These are phyloP conservation scores for Haplographium delicatum DNA, from an alignment of 495 filamentous ascomycete species.

Conservation along the genomic window DNA sequence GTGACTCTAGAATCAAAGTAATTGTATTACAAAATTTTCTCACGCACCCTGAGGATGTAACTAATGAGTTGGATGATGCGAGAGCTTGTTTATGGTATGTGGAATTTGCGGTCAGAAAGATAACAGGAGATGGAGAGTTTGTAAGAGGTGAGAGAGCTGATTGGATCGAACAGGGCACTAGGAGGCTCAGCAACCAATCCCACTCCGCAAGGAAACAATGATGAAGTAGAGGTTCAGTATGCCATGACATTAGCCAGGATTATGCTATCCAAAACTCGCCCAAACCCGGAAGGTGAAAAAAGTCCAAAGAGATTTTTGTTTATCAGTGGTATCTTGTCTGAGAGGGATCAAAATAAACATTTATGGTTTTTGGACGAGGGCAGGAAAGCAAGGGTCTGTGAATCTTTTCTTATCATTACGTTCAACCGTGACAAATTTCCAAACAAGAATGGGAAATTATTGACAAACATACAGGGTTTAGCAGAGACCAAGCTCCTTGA, in stretches of 20 bases:
- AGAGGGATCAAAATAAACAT: not conserved
- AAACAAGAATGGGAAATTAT: not conserved
- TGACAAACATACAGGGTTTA: not conserved
- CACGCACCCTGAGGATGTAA: not conserved
- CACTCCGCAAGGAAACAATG: not conserved
- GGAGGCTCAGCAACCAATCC: not conserved
- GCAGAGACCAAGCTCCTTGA: not conserved
- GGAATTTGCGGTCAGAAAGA: no score
- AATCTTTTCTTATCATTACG: not conserved
- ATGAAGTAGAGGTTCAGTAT: conserved; percentile 2
- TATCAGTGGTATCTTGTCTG: not conserved
- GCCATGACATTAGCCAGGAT: not conserved
- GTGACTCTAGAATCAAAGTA: not conserved
- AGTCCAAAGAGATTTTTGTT: not conserved
- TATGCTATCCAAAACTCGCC: no score
- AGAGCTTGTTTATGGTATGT: not conserved
- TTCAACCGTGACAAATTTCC: not conserved
- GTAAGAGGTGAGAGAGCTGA: not conserved
- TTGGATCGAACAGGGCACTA: not conserved
- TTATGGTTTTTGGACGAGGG: conserved; percentile 5
- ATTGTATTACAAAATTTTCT: not conserved
- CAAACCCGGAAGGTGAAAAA: not conserved
- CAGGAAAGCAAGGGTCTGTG: not conserved
- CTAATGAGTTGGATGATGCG: not conserved
- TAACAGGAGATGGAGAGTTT: no score